Evolutionary conservation across 2,329 filamentous ascomycete genomes (phyloP).

Genomic region (Talaromyces piceae): DNA sequence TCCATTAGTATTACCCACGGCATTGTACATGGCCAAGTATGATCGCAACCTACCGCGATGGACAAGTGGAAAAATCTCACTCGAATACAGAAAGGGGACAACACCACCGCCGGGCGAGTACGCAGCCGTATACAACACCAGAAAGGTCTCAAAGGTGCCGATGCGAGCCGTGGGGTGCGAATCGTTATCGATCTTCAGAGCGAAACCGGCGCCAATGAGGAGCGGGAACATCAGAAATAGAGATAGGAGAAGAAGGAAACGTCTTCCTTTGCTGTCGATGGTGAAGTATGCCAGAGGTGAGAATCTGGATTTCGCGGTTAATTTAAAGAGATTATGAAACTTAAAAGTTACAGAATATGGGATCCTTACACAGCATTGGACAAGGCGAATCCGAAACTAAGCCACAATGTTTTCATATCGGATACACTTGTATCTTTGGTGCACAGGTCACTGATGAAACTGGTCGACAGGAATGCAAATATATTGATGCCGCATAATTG

Average conservation of each 20-base stretch:
- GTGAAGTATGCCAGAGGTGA: slow-evolving; percentile 14
- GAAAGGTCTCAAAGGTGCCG: slow-evolving; percentile 5
- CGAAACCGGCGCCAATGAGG: slow-evolving; percentile 13
- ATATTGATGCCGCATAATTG: slow-evolving; percentile 15
- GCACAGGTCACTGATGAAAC: slow-evolving; percentile 1
- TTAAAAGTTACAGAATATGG: neutral
- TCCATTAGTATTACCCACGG: neutral
- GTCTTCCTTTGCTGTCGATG: slow-evolving; percentile 14
- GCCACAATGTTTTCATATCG: slow-evolving; percentile 12
- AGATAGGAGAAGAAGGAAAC: slow-evolving; percentile 14
- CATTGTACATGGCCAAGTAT: neutral
- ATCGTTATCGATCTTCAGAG: slow-evolving; percentile 8
- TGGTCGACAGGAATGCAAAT: slow-evolving; percentile 15
- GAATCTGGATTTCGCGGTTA: slow-evolving; percentile 10
- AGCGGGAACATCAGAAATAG: slow-evolving; percentile 15
- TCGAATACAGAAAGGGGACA: slow-evolving; percentile 12
- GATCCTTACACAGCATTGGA: slow-evolving; percentile 13
- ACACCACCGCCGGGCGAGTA: slow-evolving; percentile 12
- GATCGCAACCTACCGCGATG: slow-evolving; percentile 4
- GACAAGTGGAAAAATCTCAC: slow-evolving; percentile 11
- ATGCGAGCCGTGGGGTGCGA: slow-evolving; percentile 1
- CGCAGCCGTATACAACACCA: slow-evolving; percentile 9
- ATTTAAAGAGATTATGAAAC: neutral
- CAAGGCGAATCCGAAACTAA: slow-evolving; percentile 14
- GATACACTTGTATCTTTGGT: neutral